phyloP scores from a whole-genome alignment of 257 asterid species.

The Petunia axillaris region DNA sequence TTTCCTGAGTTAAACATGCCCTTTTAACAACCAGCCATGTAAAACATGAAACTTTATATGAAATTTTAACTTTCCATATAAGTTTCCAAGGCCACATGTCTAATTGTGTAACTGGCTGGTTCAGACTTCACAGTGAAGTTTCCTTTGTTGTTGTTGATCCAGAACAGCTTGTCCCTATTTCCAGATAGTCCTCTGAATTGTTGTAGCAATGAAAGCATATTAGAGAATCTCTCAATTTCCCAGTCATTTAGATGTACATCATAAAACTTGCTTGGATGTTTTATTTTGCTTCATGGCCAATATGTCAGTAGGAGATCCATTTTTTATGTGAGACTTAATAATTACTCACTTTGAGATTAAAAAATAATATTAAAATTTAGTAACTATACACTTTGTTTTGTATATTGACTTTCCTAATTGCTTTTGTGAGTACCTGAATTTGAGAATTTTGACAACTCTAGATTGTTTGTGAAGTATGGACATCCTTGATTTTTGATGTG shows the following conservation, averaged over 20 bases:
- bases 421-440: constrained; percentile 3
- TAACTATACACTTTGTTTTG: not conserved
- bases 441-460: not conserved
- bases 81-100: too few species aligned
- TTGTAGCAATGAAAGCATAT: too few species aligned
- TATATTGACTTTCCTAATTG: not conserved
- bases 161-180: too few species aligned
- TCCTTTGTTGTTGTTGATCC: too few species aligned
- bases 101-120: too few species aligned
- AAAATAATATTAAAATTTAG: not conserved
- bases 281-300: not conserved
- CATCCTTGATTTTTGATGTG: not conserved
- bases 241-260: not conserved
- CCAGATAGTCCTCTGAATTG: too few species aligned
- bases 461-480: not conserved
- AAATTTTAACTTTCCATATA: too few species aligned
- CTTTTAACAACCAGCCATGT: too few species aligned
- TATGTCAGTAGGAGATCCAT: not conserved
- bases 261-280: not conserved
- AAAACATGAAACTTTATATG: too few species aligned
- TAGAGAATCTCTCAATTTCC: too few species aligned
- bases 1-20: too few species aligned
- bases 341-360: not conserved
- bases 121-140: too few species aligned
- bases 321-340: constrained; percentile 15